A percentile compares a stretch with the other conserved stretches of the same genome.
Conservation (phyloP, 202 grass and related monocot species). For the Bolboschoenoplectus hybrid region DNA sequence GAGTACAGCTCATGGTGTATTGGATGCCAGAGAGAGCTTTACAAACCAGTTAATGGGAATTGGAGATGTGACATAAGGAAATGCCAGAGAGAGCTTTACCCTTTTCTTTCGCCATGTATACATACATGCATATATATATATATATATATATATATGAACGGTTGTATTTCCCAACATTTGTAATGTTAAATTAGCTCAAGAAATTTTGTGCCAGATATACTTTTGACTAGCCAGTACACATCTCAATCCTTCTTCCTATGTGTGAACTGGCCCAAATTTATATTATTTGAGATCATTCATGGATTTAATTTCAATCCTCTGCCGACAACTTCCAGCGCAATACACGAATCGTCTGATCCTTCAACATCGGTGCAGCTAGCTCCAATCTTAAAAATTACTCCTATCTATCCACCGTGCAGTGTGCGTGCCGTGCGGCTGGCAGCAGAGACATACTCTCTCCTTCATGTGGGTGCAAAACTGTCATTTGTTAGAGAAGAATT, state of each 20-base stretch:
- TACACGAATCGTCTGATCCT: background rate
- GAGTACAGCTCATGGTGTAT: constrained; percentile 27
- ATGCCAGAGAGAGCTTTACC: background rate
- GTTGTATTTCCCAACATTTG: background rate
- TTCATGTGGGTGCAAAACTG: background rate
- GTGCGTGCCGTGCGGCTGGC: no score
- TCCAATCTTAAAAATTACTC: background rate
- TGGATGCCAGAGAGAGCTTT: constrained; percentile 21
- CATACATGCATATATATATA: no score
- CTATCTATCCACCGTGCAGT: no score
- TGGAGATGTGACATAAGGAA: constrained; percentile 22
- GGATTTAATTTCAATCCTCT: background rate
- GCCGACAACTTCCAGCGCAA: no score
- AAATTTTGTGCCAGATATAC: background rate
- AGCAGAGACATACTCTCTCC: no score
- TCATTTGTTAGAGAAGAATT: background rate
- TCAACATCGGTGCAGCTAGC: background rate
- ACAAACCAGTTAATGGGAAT: constrained; percentile 1
- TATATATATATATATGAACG: background rate
- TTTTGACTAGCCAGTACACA: background rate
- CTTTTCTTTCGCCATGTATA: no score
- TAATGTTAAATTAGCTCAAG: constrained; percentile 9
- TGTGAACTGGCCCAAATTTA: background rate
- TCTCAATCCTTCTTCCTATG: background rate
- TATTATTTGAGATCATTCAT: background rate